Evolutionary conservation across 2,329 filamentous ascomycete species (phyloP).

Genomic region (Cadophora luteo-olivacea): DNA sequence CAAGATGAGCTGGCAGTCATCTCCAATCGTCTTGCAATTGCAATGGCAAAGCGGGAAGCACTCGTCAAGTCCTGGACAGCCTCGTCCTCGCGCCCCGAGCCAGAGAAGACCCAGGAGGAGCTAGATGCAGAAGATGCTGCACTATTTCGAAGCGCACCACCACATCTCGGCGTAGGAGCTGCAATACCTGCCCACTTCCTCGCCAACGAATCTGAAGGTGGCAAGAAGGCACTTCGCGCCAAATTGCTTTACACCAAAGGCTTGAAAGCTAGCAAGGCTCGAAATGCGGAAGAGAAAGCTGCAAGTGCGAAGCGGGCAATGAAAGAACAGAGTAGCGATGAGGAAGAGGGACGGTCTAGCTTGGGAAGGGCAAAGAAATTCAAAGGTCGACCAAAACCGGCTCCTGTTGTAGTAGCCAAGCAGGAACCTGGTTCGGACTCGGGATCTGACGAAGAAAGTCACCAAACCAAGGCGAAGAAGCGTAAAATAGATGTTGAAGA

Average conservation of each 20-base stretch:
- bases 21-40: constrained; percentile 43
- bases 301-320: constrained; percentile 42
- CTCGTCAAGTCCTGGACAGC: constrained; percentile 44
- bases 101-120: constrained; percentile 42
- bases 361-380: constrained; percentile 45
- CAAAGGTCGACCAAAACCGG: constrained; percentile 27
- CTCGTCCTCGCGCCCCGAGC: constrained; percentile 33
- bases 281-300: constrained; percentile 45
- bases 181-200: constrained; percentile 42
- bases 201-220: constrained; percentile 40
- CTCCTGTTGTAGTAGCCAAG: background rate
- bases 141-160: constrained; percentile 41
- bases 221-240: constrained; percentile 43
- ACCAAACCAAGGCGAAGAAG: constrained; percentile 10
- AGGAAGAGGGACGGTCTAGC: constrained; percentile 45
- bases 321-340: constrained; percentile 44
- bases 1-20: constrained; percentile 42
- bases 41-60: constrained; percentile 43
- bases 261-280: constrained; percentile 43
- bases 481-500: constrained; percentile 9
- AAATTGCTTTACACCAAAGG: constrained; percentile 43
- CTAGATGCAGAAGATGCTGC: constrained; percentile 44
- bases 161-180: constrained; percentile 44
- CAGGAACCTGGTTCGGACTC: background rate
- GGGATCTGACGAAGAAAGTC: background rate